Evolutionary conservation across 2,329 filamentous ascomycete species (phyloP), one percentile per base, ranked within the genome.

Genomic region (Diaporthe helianthi): DNA sequence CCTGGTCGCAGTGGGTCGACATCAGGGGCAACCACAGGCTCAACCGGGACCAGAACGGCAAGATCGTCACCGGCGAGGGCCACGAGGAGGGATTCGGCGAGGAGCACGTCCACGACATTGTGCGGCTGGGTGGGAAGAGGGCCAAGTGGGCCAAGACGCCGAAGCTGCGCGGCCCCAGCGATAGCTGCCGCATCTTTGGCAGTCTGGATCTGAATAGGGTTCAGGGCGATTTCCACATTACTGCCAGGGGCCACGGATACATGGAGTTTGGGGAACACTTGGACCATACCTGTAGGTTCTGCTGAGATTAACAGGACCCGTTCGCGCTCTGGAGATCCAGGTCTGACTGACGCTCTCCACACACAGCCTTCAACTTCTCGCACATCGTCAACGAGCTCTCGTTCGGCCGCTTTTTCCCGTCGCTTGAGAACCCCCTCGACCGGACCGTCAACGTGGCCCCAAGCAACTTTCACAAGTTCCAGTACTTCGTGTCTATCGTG

Each of bases 221-320:
- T 53, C 95, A 98, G 81, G 96, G 95, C 4, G 95, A 99, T 79
- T 98, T 99, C 78, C 96, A 99, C 79, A 96, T 99, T 76, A 99
- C 96, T 1, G 96, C 96, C 3, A 84, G 94, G 71, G 96, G 96
- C 0, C 95, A 98, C 79, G 96, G 96, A n/a, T 99, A 99, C 80
- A 87, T 89, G 80, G 93, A 94, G 77, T 85, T 89, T 73, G 92
- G 90, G 47, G 84, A 83, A 47, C 94, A 98, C 83, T 82, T 98
- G 73, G 92, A 97, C 76, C 95, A 98, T 79, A 84, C 79, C 49
- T 80, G 93, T 96, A 85, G 80, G 90, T 84, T 29, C 24, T 4
- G 13, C 13, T 36, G 5, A 29, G 33, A 15, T 29, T 53, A 19
- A 49, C 12, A 3, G 15, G 31, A 15, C 41, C 41, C 26, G 15